Evolutionary conservation across 352 stramenopile genomes (phyloP).

Genomic region (Phytophthora crassamura): DNA sequence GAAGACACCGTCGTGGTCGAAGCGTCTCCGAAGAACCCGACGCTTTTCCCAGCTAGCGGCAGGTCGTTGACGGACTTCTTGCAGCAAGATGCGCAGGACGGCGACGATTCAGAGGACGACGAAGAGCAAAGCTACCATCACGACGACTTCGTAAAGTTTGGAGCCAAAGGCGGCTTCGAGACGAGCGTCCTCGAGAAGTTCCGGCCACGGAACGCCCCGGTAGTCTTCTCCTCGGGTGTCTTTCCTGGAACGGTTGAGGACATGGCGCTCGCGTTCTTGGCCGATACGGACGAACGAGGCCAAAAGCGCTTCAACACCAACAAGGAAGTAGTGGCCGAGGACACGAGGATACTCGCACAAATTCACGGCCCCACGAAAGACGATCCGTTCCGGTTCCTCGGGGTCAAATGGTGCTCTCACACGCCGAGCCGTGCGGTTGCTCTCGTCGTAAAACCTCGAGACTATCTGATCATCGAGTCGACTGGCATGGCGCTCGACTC

Average conservation of each 20-base stretch:
- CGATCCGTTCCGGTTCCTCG: conserved; percentile 54
- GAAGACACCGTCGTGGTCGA: conserved; percentile 44
- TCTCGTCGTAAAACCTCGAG: conserved; percentile 50
- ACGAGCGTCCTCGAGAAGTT: conserved; percentile 39
- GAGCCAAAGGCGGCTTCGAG: conserved; percentile 33
- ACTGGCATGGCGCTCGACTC: conserved; percentile 50
- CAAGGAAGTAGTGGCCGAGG: conserved; percentile 29
- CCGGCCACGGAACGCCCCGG: conserved; percentile 39
- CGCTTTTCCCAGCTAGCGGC: conserved; percentile 29
- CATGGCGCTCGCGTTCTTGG: conserved; percentile 46
- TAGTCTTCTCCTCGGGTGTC: conserved; percentile 38
- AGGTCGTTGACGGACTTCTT: conserved; percentile 23
- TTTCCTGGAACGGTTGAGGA: conserved; percentile 53
- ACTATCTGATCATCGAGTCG: conserved; percentile 62
- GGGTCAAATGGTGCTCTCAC: conserved; percentile 52
- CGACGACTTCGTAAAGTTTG: conserved; percentile 38
- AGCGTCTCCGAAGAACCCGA: conserved; percentile 31
- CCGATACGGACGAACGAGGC: conserved; percentile 37
- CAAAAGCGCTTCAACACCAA: conserved; percentile 27
- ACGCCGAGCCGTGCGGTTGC: conserved; percentile 18
- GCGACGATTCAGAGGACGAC: conserved; percentile 33
- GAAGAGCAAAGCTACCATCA: conserved; percentile 19
- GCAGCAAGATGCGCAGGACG: conserved; percentile 13
- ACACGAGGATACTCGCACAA: conserved; percentile 30
- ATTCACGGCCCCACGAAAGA: conserved; percentile 30